phyloP scores from a whole-genome alignment of 495 filamentous ascomycete species.

The Cladorrhinum samala region DNA sequence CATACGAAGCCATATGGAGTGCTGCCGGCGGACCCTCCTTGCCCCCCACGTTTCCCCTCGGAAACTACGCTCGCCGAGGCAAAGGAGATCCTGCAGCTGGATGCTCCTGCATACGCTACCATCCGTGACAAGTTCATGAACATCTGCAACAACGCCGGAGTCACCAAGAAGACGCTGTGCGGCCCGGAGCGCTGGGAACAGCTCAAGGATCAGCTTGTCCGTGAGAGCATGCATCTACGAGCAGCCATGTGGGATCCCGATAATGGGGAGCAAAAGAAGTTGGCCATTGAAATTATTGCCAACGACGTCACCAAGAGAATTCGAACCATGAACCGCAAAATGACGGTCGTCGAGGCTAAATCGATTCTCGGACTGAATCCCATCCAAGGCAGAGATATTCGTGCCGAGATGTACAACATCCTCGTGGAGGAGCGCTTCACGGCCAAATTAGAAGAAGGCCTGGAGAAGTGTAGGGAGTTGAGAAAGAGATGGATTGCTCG shows the following conservation, averaged over 20 bases:
- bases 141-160: conserved; percentile 58
- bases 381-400: conserved; percentile 58
- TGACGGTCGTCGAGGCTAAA: conserved; percentile 70
- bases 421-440: conserved; percentile 65
- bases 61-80: conserved; percentile 78
- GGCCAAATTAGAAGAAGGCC: conserved; percentile 64
- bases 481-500: conserved; percentile 61
- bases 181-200: conserved; percentile 68
- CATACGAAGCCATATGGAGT: conserved; percentile 66
- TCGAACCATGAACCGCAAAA: conserved; percentile 53
- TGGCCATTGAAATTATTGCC: conserved; percentile 72
- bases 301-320: conserved; percentile 79
- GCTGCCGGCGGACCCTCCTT: conserved; percentile 65
- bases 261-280: conserved; percentile 41
- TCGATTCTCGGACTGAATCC: conserved; percentile 67
- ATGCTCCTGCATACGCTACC: conserved; percentile 54
- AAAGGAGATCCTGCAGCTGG: conserved; percentile 61
- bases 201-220: conserved; percentile 62
- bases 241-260: conserved; percentile 50
- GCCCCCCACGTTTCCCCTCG: conserved; percentile 70
- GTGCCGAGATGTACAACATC: conserved; percentile 59
- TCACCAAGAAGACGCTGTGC: conserved; percentile 69
- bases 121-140: conserved; percentile 60
- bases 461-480: conserved; percentile 65
- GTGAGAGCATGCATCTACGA: conserved; percentile 59